These are phyloP conservation scores for Colletotrichum godetiae DNA, from an alignment of 2,329 filamentous ascomycete genomes.

Conservation along the genomic window DNA sequence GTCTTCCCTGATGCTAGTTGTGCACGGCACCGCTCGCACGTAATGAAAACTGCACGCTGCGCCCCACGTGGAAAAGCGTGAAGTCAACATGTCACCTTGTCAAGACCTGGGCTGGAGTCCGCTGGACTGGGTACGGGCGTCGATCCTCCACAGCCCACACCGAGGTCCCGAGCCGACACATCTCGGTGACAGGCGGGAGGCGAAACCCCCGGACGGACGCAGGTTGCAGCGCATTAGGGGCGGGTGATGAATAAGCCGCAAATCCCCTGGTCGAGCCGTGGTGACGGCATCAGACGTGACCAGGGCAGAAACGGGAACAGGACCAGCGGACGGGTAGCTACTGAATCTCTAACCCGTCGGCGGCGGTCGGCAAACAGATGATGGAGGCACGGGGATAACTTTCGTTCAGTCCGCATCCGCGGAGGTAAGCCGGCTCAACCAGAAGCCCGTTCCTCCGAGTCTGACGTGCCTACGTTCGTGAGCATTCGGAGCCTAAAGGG, in stretches of 20 bases:
- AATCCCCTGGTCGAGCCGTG: not conserved
- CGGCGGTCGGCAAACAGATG: not conserved
- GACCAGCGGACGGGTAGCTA: not conserved
- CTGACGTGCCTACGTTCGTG: not conserved
- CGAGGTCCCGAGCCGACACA: slow-evolving; percentile 28
- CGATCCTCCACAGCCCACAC: slow-evolving; percentile 35
- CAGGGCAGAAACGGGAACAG: not conserved
- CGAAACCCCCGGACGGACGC: slow-evolving; percentile 1
- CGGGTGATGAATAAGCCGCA: slow-evolving; percentile 13
- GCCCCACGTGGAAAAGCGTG: slow-evolving; percentile 10
- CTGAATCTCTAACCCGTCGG: not conserved
- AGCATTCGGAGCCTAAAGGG: not conserved
- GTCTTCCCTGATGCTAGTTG: not conserved
- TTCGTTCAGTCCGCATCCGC: not conserved
- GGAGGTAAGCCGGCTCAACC: slow-evolving; percentile 31
- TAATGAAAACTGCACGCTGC: not conserved
- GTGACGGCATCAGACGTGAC: slow-evolving; percentile 1
- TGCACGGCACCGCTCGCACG: not conserved
- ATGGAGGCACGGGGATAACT: slow-evolving; percentile 14
- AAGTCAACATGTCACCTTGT: not conserved
- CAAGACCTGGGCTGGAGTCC: not conserved
- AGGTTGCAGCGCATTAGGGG: slow-evolving; percentile 26
- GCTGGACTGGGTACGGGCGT: slow-evolving; percentile 15
- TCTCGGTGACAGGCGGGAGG: slow-evolving; percentile 31
- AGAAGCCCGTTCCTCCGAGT: slow-evolving; percentile 23